Evolutionary conservation across 805 yeast species (phyloP).

Genomic region (Sugiyamaella boreocaroliniensis): DNA sequence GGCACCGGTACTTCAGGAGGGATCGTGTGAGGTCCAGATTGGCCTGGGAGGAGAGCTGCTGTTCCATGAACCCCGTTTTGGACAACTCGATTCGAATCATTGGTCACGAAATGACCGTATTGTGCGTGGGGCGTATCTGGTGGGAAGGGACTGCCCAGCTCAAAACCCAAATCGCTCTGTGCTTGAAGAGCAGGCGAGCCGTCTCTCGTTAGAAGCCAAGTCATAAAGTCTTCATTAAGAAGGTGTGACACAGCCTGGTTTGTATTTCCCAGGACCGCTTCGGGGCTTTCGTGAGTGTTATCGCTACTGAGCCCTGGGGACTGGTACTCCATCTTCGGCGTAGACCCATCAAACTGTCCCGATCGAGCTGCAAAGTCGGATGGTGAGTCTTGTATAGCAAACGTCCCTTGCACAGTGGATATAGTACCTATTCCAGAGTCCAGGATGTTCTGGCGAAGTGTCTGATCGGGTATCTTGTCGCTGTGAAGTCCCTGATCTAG

Average conservation of each 20-base stretch:
- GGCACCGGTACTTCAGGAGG: not conserved
- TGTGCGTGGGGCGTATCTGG: not conserved
- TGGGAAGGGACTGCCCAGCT: not conserved
- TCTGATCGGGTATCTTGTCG: not conserved
- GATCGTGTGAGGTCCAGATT: not conserved
- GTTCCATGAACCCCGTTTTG: not conserved
- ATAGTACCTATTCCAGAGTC: not conserved
- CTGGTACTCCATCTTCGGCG: conserved; percentile 3
- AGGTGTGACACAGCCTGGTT: conserved; percentile 19
- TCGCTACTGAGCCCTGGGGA: conserved; percentile 14
- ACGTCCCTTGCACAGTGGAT: not conserved
- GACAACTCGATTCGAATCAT: too few relatives aligned
- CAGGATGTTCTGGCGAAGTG: not conserved
- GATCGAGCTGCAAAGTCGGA: not conserved
- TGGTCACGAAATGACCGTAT: too few relatives aligned
- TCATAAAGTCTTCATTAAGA: conserved; percentile 20
- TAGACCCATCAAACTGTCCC: not conserved
- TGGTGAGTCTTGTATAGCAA: not conserved
- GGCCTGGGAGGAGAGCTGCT: not conserved
- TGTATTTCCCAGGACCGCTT: conserved; percentile 18
- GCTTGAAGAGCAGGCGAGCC: not conserved
- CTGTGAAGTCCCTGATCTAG: not conserved
- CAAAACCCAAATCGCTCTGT: not conserved
- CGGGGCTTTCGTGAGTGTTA: conserved; percentile 12
- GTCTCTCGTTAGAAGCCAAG: conserved; percentile 15